A percentile compares a stretch with the other conserved stretches of the same genome.
phyloP scores from a whole-genome alignment of 495 filamentous ascomycete genomes.

The Podospora sp. region DNA sequence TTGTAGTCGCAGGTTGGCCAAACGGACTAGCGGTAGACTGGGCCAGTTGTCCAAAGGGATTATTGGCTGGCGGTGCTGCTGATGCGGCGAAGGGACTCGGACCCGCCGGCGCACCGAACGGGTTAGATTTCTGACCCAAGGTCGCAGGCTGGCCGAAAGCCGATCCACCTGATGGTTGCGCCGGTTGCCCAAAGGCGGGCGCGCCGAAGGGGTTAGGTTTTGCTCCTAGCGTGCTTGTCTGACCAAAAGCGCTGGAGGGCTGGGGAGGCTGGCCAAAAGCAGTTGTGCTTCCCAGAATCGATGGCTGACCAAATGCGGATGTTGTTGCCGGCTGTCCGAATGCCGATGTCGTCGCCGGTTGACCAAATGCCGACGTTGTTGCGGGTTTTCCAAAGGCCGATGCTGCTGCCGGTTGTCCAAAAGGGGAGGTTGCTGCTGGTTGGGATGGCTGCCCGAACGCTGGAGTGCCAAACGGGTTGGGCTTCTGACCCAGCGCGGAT shows the following conservation, averaged over 20 bases:
- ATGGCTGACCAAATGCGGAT: conserved; percentile 20
- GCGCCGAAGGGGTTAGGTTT: conserved; percentile 36
- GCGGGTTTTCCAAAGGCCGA: conserved; percentile 39
- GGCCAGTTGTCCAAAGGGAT: conserved; percentile 28
- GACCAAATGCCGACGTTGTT: conserved; percentile 25
- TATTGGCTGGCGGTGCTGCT: conserved; percentile 14
- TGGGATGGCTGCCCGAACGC: conserved; percentile 48
- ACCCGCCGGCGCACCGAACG: conserved; percentile 30
- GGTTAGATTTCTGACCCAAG: conserved; percentile 29
- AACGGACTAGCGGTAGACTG: conserved; percentile 11
- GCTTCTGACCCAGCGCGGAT: conserved; percentile 41
- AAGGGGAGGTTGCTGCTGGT: conserved; percentile 34
- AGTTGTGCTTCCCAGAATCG: conserved; percentile 6
- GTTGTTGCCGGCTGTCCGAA: conserved; percentile 34
- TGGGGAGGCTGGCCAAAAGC: conserved; percentile 45
- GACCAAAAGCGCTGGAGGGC: conserved; percentile 16
- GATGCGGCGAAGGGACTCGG: conserved; percentile 27
- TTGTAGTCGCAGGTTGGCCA: conserved; percentile 7
- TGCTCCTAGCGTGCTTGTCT: conserved; percentile 12
- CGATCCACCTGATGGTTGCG: conserved; percentile 29
- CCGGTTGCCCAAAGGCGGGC: conserved; percentile 39
- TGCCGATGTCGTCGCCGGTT: conserved; percentile 32
- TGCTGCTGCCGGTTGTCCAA: conserved; percentile 36
- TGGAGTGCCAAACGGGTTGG: conserved; percentile 45
- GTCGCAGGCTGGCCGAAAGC: conserved; percentile 39